Evolutionary conservation across 805 yeast genomes (phyloP), one percentile per base, ranked within the genome.

Genomic region (Tetrapisispora nanseiensis): DNA sequence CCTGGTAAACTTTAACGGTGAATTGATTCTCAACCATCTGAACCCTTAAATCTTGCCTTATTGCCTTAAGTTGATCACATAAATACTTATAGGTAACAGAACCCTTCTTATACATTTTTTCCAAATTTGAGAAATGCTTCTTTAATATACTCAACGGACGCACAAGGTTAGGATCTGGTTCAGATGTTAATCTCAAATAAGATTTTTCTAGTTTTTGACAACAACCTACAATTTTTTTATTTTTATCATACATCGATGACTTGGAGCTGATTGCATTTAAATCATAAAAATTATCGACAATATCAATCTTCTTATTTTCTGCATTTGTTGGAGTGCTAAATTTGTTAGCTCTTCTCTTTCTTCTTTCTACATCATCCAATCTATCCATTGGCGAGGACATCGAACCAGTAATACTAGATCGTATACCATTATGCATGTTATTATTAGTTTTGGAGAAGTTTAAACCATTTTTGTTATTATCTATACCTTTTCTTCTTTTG

Each of bases 41-140:
- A 9, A 90, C 97, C 3, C 94, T 84, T 49, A 90, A 64, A 63
- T 90, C 98, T 62, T 90, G 98, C 52, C 98, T 71, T 46, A 92
- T 72, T 0, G 97, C 84, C 62, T 89, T 90, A 56, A 90, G 75
- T 63, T 90, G 98, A 59, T 86, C 92, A 56, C 90, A 82, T 11
- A 85, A 62, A 59, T 90, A 90, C 30, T 79, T 70, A 57, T 92
- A 92, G 38, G 72, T 70, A 16, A 72, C 72, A 34, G 66, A 69
- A n/a, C 68, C 63, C 4, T 62, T 63, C 46, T 59, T 47, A 50
- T 76, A 79, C 53, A 80, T 81, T 9, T 63, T 55, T 47, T 75
- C 61, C 7, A 90, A 69, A 37, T 69, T 58, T 19, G 67, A 66
- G 33, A 81, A 63, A 2, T 95, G 72, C 51, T 74, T 70, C 46